Conservation (phyloP, 73 alveolate genomes). For the Paramecium octaurelia region DNA sequence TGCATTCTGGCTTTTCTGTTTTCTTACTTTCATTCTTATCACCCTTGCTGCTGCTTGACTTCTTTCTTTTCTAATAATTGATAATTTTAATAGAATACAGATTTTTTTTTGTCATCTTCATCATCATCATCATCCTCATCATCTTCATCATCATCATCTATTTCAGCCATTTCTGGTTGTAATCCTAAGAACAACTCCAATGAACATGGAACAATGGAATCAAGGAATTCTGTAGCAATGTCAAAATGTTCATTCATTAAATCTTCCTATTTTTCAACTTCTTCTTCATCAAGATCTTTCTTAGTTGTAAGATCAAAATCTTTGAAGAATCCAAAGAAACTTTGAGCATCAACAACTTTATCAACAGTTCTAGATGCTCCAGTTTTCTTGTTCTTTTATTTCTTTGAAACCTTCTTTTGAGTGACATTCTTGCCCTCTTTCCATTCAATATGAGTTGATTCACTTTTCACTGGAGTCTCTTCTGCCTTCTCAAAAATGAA, state of each 20-base stretch:
- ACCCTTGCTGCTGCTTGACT: constrained; percentile 40
- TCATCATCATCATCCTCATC: constrained; percentile 69
- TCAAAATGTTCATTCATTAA: constrained; percentile 71
- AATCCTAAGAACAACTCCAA: constrained; percentile 91
- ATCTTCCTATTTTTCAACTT: constrained; percentile 85
- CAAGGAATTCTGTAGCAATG: constrained; percentile 86
- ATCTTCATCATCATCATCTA: constrained; percentile 65
- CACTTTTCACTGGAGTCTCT: constrained; percentile 79
- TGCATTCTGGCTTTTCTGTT: constrained; percentile 61
- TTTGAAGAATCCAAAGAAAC: constrained; percentile 91
- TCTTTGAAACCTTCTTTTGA: constrained; percentile 89
- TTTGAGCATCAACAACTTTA: constrained; percentile 74
- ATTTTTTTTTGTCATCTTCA: constrained; percentile 47
- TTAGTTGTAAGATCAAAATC: constrained; percentile 79
- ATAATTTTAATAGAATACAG: neutral
- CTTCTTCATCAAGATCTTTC: constrained; percentile 81
- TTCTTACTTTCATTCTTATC: constrained; percentile 40
- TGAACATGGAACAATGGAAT: constrained; percentile 93
- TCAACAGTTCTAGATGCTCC: constrained; percentile 74
- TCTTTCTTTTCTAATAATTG: neutral
- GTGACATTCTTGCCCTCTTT: constrained; percentile 91
- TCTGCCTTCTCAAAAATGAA: constrained; percentile 74
- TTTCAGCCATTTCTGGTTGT: constrained; percentile 75
- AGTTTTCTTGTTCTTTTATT: constrained; percentile 91
- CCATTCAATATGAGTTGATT: constrained; percentile 92